Conservation (phyloP, 345 rosid genomes). For the Heritiera littoralis region DNA sequence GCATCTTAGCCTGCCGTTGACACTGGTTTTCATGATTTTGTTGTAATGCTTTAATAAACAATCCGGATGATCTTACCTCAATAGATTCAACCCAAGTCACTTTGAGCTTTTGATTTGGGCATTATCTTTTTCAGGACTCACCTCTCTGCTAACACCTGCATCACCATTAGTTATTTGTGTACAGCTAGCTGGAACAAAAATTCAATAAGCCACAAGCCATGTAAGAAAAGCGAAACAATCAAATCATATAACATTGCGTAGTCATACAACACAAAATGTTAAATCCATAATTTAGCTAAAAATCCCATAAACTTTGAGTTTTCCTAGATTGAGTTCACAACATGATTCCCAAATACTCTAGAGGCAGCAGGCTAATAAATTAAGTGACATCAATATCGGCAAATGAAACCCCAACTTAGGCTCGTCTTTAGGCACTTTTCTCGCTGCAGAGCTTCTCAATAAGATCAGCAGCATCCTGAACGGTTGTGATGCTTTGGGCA, state of each 20-base stretch:
- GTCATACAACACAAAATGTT: background rate
- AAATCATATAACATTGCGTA: background rate
- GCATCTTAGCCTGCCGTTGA: no score
- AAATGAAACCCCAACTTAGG: background rate
- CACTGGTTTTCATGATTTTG: no score
- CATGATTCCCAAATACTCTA: background rate
- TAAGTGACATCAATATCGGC: background rate
- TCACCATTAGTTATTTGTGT: background rate
- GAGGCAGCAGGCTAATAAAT: background rate
- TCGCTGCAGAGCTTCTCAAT: conserved; percentile 48
- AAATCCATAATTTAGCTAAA: background rate
- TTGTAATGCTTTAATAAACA: no score
- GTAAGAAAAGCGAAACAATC: background rate
- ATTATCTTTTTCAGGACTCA: background rate
- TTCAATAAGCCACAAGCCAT: background rate
- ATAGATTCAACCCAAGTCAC: no score
- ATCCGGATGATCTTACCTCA: no score
- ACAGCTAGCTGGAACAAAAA: background rate
- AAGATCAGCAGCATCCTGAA: conserved; percentile 70
- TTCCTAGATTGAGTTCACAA: background rate
- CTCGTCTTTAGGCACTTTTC: conserved; percentile 28
- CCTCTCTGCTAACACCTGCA: background rate
- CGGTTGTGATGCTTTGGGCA: conserved; percentile 59
- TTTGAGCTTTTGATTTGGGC: background rate
- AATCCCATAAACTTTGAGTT: background rate